Evolutionary conservation across 1,284 basidiomycete species (phyloP).

Genomic region (Amylostereum chailletii): DNA sequence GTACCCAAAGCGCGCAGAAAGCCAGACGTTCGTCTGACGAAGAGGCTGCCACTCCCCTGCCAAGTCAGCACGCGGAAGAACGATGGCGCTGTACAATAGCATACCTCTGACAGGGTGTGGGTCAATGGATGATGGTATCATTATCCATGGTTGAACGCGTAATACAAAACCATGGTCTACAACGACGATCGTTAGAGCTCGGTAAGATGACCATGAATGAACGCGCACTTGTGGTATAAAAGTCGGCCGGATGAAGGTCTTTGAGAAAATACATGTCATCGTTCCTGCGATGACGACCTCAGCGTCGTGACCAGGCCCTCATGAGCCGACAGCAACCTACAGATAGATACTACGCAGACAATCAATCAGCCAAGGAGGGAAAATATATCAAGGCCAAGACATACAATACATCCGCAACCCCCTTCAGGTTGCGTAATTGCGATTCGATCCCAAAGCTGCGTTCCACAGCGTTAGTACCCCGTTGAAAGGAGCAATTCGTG

Average conservation of each 20-base stretch:
- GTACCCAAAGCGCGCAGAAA: constrained; percentile 13
- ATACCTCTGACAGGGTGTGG: constrained; percentile 10
- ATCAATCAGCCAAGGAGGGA: not conserved
- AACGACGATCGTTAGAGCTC: not conserved
- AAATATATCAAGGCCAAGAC: constrained; percentile 1
- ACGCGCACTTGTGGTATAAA: constrained; percentile 16
- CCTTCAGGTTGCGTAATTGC: constrained; percentile 17
- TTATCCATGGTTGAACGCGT: constrained; percentile 17
- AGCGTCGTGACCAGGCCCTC: no score
- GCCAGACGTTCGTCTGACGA: constrained; percentile 18
- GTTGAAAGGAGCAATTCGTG: not conserved
- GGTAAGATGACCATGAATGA: not conserved
- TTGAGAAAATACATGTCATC: constrained; percentile 20
- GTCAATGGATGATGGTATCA: constrained; percentile 16
- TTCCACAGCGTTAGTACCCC: no score
- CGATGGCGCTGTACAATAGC: not conserved
- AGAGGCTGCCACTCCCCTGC: constrained; percentile 24
- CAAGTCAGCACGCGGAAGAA: not conserved
- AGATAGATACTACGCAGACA: constrained; percentile 1
- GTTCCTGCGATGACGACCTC: constrained; percentile 13
- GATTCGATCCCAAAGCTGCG: constrained; percentile 20
- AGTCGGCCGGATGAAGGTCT: constrained; percentile 16
- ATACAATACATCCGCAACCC: constrained; percentile 18
- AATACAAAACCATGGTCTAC: constrained; percentile 25
- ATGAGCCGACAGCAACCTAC: no score